Percentiles rank a stretch among this genome's conserved stretches.
Evolutionary conservation across 176 grass and related monocot genomes (phyloP).

Genomic region (Saccharum officinarum): DNA sequence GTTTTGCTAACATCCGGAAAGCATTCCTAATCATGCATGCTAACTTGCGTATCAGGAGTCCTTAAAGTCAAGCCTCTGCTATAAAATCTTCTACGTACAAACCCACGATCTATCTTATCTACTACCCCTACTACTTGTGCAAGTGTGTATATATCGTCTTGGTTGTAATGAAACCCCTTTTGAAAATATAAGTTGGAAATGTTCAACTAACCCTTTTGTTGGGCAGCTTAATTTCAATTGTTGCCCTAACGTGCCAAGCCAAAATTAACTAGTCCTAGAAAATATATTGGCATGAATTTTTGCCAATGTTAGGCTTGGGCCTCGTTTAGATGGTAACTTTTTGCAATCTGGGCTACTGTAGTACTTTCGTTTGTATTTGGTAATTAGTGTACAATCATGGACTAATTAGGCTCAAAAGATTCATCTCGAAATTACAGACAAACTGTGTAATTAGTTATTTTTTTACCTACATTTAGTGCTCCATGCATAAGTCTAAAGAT

Average conservation of each 20-base stretch:
- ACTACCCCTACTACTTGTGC: not conserved
- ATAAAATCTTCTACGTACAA: not conserved
- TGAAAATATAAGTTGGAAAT: not conserved
- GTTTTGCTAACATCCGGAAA: not conserved
- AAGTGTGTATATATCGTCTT: not conserved
- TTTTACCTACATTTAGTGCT: too few species aligned
- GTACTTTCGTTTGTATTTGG: too few species aligned
- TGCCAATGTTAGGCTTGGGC: not conserved
- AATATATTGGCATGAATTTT: not conserved
- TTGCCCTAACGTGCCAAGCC: not conserved
- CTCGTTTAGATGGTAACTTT: too few species aligned
- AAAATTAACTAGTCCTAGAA: not conserved
- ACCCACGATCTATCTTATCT: not conserved
- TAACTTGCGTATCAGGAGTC: not conserved
- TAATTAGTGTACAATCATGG: too few species aligned
- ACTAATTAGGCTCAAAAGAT: too few species aligned
- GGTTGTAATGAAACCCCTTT: not conserved
- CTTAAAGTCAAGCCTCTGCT: not conserved
- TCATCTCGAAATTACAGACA: too few species aligned
- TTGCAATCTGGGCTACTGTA: too few species aligned
- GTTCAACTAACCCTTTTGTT: not conserved
- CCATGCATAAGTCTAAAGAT: too few species aligned
- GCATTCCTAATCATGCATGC: slow-evolving; percentile 2
- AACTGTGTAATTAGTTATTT: too few species aligned
- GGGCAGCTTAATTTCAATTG: not conserved